A percentile compares a stretch with the other conserved stretches of the same genome.
Conservation (phyloP, 768 basidiomycete species). For the Amylocystis lapponica region DNA sequence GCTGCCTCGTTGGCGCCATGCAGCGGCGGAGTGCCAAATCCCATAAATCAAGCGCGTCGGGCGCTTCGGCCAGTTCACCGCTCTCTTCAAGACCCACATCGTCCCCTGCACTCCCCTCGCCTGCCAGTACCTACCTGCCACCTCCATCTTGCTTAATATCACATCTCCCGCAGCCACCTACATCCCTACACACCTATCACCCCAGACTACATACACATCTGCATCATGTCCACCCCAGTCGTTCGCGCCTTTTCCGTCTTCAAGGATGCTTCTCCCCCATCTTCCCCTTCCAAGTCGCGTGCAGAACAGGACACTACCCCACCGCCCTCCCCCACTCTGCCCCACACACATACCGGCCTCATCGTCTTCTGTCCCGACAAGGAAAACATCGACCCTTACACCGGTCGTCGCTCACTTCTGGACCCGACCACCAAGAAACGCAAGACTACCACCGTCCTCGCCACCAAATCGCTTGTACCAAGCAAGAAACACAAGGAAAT, state of each 20-base stretch:
- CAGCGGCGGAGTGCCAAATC: too few relatives aligned
- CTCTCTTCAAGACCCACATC: too few relatives aligned
- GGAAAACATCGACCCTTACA: conserved; percentile 74
- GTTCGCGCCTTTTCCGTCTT: conserved; percentile 21
- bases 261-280: conserved; percentile 15
- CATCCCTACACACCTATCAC: too few relatives aligned
- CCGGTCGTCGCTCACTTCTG: conserved; percentile 53
- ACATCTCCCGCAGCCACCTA: too few relatives aligned
- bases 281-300: conserved; percentile 8
- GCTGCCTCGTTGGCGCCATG: too few relatives aligned
- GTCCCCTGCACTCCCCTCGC: too few relatives aligned
- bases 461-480: conserved; percentile 16
- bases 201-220: too few relatives aligned
- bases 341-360: conserved; percentile 27
- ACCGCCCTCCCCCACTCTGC: conserved; percentile 21
- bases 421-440: conserved; percentile 54
- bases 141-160: too few relatives aligned
- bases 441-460: conserved; percentile 35
- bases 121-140: too few relatives aligned
- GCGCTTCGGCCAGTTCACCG: too few relatives aligned
- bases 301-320: conserved; percentile 11
- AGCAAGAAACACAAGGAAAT: conserved; percentile 13
- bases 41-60: too few relatives aligned
- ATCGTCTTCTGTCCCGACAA: conserved; percentile 45
- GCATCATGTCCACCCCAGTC: conserved; percentile 10